Evolutionary conservation across 805 yeast species (phyloP).

Genomic region (Starmerella gropengiesseri): DNA sequence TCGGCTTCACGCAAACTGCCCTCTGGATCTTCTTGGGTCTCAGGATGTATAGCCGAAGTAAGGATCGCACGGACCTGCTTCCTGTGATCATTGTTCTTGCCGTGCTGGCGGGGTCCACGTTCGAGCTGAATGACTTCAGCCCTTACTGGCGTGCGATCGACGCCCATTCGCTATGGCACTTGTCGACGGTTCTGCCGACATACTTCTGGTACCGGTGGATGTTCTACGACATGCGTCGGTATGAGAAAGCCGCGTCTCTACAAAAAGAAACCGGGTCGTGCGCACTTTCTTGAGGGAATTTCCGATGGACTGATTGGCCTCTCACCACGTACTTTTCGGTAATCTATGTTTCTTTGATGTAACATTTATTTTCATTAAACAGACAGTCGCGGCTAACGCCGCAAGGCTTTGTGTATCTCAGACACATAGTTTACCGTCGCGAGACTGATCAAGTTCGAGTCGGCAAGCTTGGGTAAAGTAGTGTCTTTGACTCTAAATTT

Average conservation of each 20-base stretch:
- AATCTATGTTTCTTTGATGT: too few species aligned
- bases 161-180: conserved; percentile 92
- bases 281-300: too few species aligned
- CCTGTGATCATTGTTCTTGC: conserved; percentile 44
- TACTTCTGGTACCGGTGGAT: conserved; percentile 54
- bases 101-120: conserved; percentile 67
- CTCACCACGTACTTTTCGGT: not conserved
- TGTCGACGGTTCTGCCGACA: conserved; percentile 75
- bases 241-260: conserved; percentile 1
- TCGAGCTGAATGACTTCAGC: conserved; percentile 84
- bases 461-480: not conserved
- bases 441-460: not conserved
- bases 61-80: conserved; percentile 34
- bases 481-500: not conserved
- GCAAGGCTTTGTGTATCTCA: not conserved
- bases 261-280: conserved; percentile 1
- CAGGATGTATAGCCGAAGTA: conserved; percentile 21
- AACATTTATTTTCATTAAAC: too few species aligned
- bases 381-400: too few species aligned
- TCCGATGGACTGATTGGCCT: not conserved
- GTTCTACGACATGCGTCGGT: conserved; percentile 26
- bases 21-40: conserved; percentile 35
- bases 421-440: not conserved
- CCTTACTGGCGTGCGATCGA: conserved; percentile 61
- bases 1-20: conserved; percentile 67